A percentile compares a stretch with the other conserved stretches of the same genome.
These are phyloP conservation scores for Sporothrix inflata DNA, from an alignment of 2,329 filamentous ascomycete species.

Conservation along the genomic window DNA sequence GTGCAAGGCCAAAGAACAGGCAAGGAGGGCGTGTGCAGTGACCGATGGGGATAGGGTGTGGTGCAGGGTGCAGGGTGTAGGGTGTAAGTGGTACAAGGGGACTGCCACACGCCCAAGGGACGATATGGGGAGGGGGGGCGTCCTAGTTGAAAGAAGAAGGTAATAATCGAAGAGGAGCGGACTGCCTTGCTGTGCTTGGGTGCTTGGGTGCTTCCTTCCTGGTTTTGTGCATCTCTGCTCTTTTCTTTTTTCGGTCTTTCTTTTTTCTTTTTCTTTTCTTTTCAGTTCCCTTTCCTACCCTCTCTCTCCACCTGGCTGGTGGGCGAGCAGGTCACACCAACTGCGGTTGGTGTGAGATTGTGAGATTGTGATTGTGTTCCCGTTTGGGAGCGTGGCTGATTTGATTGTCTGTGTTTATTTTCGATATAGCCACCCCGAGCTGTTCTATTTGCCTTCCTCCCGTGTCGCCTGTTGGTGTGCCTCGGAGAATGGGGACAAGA, in stretches of 20 bases:
- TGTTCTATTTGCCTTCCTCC: neutral
- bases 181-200: neutral
- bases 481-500: slow-evolving; percentile 11
- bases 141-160: slow-evolving; percentile 20
- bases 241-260: neutral
- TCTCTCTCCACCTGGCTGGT: neutral
- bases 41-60: neutral
- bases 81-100: slow-evolving; percentile 13
- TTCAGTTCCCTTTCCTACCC: neutral
- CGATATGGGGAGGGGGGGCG: neutral
- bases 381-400: neutral
- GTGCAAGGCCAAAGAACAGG: neutral
- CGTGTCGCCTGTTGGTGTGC: slow-evolving; percentile 2
- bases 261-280: neutral
- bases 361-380: slow-evolving; percentile 6
- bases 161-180: slow-evolving; percentile 11
- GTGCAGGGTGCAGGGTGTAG: slow-evolving; percentile 11
- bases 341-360: slow-evolving; percentile 19
- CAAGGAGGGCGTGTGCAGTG: slow-evolving; percentile 10
- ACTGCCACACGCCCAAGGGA: slow-evolving; percentile 2
- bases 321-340: neutral
- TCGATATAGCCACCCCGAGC: neutral
- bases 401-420: neutral
- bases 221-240: neutral
- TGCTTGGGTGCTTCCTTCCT: neutral